Evolutionary conservation across 129 eudicot species (phyloP).

Genomic region (Dittrichia graveolens): DNA sequence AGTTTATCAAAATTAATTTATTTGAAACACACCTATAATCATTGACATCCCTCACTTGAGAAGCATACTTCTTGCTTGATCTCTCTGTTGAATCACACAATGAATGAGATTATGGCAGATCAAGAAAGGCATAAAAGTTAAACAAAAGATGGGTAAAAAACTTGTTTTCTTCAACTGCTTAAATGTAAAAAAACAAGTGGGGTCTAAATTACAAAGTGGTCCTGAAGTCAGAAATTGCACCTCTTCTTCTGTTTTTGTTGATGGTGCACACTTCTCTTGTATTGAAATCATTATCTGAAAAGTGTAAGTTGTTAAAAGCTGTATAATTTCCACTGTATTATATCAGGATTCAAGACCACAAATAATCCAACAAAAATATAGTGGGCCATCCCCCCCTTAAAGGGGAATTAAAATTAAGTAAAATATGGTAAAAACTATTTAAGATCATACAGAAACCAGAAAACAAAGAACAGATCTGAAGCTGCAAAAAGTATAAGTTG

Average conservation of each 20-base stretch:
- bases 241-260: constrained; percentile 86
- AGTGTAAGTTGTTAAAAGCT: constrained; percentile 60
- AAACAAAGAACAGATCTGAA: constrained; percentile 39
- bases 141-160: constrained; percentile 30
- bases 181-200: constrained; percentile 17
- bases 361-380: constrained; percentile 32
- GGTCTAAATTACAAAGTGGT: constrained; percentile 49
- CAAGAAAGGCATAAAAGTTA: constrained; percentile 13
- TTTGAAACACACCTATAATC: constrained; percentile 62
- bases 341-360: constrained; percentile 42
- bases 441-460: constrained; percentile 29
- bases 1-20: not conserved
- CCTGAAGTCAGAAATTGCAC: constrained; percentile 58
- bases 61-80: constrained; percentile 49
- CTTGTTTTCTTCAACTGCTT: constrained; percentile 2
- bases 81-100: constrained; percentile 46
- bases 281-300: constrained; percentile 86
- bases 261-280: constrained; percentile 85
- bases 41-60: constrained; percentile 70
- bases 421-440: not conserved
- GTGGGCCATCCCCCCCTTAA: constrained; percentile 28
- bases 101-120: constrained; percentile 7
- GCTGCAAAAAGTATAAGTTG: constrained; percentile 27
- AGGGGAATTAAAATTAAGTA: constrained; percentile 1
- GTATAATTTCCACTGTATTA: constrained; percentile 42